These are phyloP conservation scores for Rhododendron griersonianum DNA, from an alignment of 148 eudicot genomes.

Conservation along the genomic window DNA sequence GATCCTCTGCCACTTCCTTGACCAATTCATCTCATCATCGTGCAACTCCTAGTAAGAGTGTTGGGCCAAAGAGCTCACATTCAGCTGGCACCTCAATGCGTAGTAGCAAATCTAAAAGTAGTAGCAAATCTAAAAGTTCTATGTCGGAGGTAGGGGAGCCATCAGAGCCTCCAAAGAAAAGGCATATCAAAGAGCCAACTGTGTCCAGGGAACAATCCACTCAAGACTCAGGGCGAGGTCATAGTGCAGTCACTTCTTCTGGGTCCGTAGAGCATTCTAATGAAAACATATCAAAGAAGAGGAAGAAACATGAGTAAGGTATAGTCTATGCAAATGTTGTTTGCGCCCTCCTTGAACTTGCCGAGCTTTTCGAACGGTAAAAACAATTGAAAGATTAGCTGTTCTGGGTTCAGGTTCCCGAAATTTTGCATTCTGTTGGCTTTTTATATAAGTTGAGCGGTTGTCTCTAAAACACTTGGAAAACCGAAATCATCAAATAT, in stretches of 20 bases:
- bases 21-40: slow-evolving; percentile 33
- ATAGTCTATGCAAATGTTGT: not conserved
- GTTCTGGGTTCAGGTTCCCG: not conserved
- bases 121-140: slow-evolving; percentile 38
- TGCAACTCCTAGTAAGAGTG: slow-evolving; percentile 40
- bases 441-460: not conserved
- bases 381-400: not conserved
- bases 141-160: slow-evolving; percentile 30
- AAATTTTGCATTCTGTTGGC: not conserved
- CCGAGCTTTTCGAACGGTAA: not conserved
- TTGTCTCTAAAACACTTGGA: not conserved
- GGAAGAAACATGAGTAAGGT: slow-evolving; percentile 17
- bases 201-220: slow-evolving; percentile 27
- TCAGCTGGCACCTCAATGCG: slow-evolving; percentile 27
- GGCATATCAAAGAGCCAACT: slow-evolving; percentile 25
- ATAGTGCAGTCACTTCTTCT: slow-evolving; percentile 43
- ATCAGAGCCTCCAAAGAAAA: slow-evolving; percentile 32
- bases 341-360: not conserved
- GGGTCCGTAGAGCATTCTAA: slow-evolving; percentile 48
- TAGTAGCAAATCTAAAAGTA: slow-evolving; percentile 41
- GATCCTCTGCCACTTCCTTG: slow-evolving; percentile 32
- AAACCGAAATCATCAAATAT: not conserved
- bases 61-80: slow-evolving; percentile 20
- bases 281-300: slow-evolving; percentile 49
- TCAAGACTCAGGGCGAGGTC: slow-evolving; percentile 43